Evolutionary conservation across 257 asterid species (phyloP), one percentile per base, ranked within the genome.

Genomic region (Pogostemon cablin): DNA sequence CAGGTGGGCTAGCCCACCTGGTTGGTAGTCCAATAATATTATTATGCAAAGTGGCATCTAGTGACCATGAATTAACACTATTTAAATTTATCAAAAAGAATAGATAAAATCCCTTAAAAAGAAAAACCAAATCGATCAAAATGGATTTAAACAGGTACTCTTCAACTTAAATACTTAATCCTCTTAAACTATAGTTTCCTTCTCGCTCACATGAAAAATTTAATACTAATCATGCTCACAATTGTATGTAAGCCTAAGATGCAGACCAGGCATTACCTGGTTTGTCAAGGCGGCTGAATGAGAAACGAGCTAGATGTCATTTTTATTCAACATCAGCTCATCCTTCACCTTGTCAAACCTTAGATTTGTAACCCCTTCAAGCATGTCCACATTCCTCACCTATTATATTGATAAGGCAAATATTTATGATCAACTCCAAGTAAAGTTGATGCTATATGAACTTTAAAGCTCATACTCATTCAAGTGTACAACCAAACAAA

Each of bases 331-430:
- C 56, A 88, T 77, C 32, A 90, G 15, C 68, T 90, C 97, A 60
- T 90, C 97, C 86, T 90, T 90, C 0, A 90, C 97, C 82, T 90
- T 90, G 81, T 88, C 97, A 1, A 91, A 90, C 55, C 96, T 79
- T 38, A 90, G 63, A 57, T 88, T 80, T 0, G 82, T 69, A 0
- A 90, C 97, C 49, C 96, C 96, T 5, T 85, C 92, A 67, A 90
- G 95, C 96, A 90, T 86, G 64, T 90, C 96, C 4, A 90, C 97
- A 69, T 88, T 90, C 77, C 97, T 85, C 63, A 90, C 97, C 97
- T 88, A 78, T 38, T 1, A 34, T 38, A 11, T 0, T n/a, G 11
- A 57, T 7, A 34, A 9, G 4, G 9, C 1, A 9, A 17, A 4
- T 9, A 57, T 32, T 32, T 40, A 0, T 34, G 42, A 12, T 56